These are phyloP conservation scores for Macroventuria anomochaeta DNA, from an alignment of 2,329 filamentous ascomycete genomes.

Conservation along the genomic window DNA sequence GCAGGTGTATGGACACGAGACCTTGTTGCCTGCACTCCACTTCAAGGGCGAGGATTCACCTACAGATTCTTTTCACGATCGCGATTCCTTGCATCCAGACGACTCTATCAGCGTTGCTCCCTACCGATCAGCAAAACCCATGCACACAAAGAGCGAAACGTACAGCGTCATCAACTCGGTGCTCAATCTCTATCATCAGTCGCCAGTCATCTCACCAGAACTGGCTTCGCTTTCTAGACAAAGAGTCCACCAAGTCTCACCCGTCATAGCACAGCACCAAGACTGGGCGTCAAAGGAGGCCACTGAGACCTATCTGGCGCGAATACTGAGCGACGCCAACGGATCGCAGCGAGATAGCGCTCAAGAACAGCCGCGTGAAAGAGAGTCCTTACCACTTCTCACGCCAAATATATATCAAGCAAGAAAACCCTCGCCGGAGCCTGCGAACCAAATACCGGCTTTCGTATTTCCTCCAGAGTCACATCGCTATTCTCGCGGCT, in stretches of 20 bases:
- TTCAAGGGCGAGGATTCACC: conserved; percentile 45
- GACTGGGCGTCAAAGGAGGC: conserved; percentile 63
- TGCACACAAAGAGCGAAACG: conserved; percentile 50
- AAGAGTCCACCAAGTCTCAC: conserved; percentile 56
- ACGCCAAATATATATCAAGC: conserved; percentile 16
- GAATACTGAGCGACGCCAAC: conserved; percentile 50
- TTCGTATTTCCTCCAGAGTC: conserved; percentile 48
- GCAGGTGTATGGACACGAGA: conserved; percentile 20
- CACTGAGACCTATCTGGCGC: conserved; percentile 62
- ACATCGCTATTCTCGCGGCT: conserved; percentile 44
- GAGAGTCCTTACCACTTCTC: conserved; percentile 5
- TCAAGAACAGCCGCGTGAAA: conserved; percentile 12
- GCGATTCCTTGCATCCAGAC: conserved; percentile 45
- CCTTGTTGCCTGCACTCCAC: conserved; percentile 23
- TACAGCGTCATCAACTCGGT: conserved; percentile 53
- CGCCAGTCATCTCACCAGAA: conserved; percentile 47
- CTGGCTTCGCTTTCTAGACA: conserved; percentile 49
- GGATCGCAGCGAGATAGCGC: conserved; percentile 32
- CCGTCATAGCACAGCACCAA: conserved; percentile 60
- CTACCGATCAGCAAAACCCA: conserved; percentile 36
- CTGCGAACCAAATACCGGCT: conserved; percentile 42
- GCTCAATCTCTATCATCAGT: conserved; percentile 51
- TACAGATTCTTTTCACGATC: conserved; percentile 40
- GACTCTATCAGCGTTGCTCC: conserved; percentile 49
- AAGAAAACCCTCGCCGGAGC: conserved; percentile 25